A percentile compares a stretch with the other conserved stretches of the same genome.
These are phyloP conservation scores for Zygnema cylindricum DNA, from an alignment of 139 green algal species.

Conservation along the genomic window DNA sequence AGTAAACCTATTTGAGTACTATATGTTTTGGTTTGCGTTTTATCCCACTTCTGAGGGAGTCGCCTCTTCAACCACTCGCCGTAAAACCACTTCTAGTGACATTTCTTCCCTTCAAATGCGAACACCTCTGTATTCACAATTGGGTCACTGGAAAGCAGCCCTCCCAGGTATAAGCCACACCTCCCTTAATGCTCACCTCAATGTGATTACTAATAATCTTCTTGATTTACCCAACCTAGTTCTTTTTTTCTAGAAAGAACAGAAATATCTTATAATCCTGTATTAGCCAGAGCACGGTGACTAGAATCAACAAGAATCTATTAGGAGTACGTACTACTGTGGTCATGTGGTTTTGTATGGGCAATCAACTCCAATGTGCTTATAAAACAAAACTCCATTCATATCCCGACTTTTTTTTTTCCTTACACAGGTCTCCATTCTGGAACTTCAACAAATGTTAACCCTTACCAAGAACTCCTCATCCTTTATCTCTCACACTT, in stretches of 20 bases:
- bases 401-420: too few species aligned
- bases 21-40: constrained; percentile 53
- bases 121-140: neutral
- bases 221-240: too few species aligned
- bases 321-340: too few species aligned
- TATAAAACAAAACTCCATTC: too few species aligned
- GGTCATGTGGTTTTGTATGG: too few species aligned
- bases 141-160: neutral
- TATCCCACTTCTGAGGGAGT: constrained; percentile 12
- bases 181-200: too few species aligned
- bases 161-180: constrained; percentile 4
- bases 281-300: too few species aligned
- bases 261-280: too few species aligned
- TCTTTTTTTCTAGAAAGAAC: too few species aligned
- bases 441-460: neutral
- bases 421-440: neutral
- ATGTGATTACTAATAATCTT: too few species aligned
- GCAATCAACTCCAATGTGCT: too few species aligned
- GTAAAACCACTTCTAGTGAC: neutral
- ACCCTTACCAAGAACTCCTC: neutral
- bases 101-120: neutral
- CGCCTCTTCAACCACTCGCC: neutral
- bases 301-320: too few species aligned
- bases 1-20: constrained; percentile 44
- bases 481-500: neutral